Evolutionary conservation across 2,329 filamentous ascomycete genomes (phyloP).

Genomic region (Trichoderma arundinaceum): DNA sequence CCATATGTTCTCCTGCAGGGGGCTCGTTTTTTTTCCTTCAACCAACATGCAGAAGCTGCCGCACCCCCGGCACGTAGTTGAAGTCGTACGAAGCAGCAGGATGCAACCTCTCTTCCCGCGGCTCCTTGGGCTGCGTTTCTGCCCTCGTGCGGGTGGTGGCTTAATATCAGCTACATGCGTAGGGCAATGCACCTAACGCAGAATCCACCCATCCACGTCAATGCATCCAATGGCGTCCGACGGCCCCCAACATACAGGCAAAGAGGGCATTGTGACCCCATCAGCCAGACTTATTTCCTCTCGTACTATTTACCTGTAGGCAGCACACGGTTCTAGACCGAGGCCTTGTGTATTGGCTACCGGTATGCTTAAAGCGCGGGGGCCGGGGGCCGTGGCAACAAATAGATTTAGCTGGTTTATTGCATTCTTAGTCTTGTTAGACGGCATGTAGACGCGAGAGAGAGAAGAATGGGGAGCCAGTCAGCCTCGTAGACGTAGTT

Average conservation of each 20-base stretch:
- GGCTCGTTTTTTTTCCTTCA: neutral
- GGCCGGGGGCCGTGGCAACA: neutral
- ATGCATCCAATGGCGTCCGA: conserved; percentile 11
- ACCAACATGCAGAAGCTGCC: neutral
- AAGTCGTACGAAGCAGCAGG: neutral
- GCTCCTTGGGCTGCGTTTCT: conserved; percentile 1
- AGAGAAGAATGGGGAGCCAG: neutral
- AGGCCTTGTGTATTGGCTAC: neutral
- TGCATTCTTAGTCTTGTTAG: neutral
- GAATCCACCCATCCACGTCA: conserved; percentile 19
- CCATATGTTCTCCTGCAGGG: neutral
- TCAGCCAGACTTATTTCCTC: neutral
- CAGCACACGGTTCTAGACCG: conserved; percentile 9
- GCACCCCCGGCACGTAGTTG: neutral
- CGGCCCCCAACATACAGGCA: neutral
- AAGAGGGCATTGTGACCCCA: neutral
- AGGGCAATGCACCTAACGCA: conserved; percentile 1
- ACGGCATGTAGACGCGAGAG: neutral
- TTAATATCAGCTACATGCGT: conserved; percentile 9
- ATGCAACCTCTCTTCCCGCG: neutral
- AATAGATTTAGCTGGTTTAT: neutral
- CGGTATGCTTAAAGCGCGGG: conserved; percentile 1
- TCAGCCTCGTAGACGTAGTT: conserved; percentile 8
- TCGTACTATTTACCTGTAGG: neutral
- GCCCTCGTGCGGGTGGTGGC: neutral